phyloP scores from a whole-genome alignment of 2,329 filamentous ascomycete genomes.

The Pseudohalonectria lignicola region DNA sequence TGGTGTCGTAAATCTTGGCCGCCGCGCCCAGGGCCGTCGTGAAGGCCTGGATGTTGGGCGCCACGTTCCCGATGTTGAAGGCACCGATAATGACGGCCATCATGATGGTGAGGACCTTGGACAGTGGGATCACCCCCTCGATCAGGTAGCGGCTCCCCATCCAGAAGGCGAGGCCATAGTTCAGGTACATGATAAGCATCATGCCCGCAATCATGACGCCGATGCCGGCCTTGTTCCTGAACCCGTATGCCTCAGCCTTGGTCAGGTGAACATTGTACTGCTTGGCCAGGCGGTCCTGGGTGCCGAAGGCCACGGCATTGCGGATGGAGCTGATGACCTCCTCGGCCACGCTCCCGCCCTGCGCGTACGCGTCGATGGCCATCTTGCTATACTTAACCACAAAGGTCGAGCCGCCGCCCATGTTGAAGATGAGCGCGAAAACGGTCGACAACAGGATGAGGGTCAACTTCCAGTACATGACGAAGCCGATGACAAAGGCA shows the following conservation, averaged over 20 bases:
- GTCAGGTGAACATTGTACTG: constrained; percentile 72
- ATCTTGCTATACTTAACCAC: constrained; percentile 74
- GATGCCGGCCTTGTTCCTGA: constrained; percentile 61
- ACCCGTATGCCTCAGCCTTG: constrained; percentile 65
- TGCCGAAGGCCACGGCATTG: constrained; percentile 86
- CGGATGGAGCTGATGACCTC: constrained; percentile 91
- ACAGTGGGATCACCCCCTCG: constrained; percentile 51
- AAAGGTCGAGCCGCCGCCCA: constrained; percentile 62
- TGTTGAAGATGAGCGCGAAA: constrained; percentile 64
- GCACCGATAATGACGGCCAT: constrained; percentile 89
- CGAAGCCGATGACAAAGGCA: constrained; percentile 81
- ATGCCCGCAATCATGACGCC: constrained; percentile 73
- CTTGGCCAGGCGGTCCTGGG: constrained; percentile 79
- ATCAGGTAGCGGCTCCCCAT: constrained; percentile 69
- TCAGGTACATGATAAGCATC: constrained; percentile 76
- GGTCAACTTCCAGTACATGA: constrained; percentile 88
- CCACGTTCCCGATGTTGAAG: constrained; percentile 80
- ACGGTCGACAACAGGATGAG: constrained; percentile 78
- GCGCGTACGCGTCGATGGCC: constrained; percentile 68
- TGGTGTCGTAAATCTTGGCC: constrained; percentile 86
- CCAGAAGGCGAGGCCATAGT: constrained; percentile 85
- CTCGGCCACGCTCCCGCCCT: constrained; percentile 80
- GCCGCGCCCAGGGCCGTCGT: constrained; percentile 74
- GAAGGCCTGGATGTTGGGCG: constrained; percentile 79
- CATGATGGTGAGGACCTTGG: constrained; percentile 70